Conservation (phyloP, 192 early-diverging fungal species). For the Borealophlyctis nickersoniae region DNA sequence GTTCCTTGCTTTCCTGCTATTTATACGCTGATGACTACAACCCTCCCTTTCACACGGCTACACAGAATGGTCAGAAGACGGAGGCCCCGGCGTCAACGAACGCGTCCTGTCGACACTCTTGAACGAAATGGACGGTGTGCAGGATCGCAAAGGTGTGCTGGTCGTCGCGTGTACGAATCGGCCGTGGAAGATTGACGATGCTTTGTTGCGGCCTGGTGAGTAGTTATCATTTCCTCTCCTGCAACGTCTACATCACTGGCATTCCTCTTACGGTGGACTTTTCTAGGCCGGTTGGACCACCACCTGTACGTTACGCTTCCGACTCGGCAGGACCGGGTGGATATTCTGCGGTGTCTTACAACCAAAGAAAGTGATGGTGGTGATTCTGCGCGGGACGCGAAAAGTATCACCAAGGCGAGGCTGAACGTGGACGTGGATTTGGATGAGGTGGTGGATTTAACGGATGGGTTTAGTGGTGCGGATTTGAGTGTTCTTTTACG, state of each 20-base stretch:
- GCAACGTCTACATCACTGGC: not conserved
- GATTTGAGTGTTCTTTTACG: constrained; percentile 48
- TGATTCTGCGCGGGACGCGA: not conserved
- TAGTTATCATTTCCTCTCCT: not conserved
- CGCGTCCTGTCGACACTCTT: constrained; percentile 80
- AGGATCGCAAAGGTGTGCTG: constrained; percentile 74
- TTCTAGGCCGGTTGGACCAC: constrained; percentile 71
- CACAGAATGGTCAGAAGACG: constrained; percentile 44
- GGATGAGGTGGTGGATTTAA: constrained; percentile 44
- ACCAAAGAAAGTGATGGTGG: not conserved
- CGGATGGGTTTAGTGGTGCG: constrained; percentile 64
- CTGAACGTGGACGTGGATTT: constrained; percentile 48
- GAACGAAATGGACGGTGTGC: constrained; percentile 98
- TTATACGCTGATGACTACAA: not conserved
- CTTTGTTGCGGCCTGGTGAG: constrained; percentile 71
- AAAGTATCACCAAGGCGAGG: constrained; percentile 14
- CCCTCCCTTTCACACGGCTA: not conserved
- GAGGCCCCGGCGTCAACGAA: constrained; percentile 74
- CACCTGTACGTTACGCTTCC: constrained; percentile 66
- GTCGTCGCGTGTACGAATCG: constrained; percentile 80
- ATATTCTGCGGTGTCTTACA: constrained; percentile 52
- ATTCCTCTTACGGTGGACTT: not conserved
- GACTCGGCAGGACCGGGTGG: constrained; percentile 40
- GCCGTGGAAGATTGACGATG: constrained; percentile 80
- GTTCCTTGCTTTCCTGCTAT: not conserved